Conservation (phyloP, 495 filamentous ascomycete species). For the Neurospora sp. region DNA sequence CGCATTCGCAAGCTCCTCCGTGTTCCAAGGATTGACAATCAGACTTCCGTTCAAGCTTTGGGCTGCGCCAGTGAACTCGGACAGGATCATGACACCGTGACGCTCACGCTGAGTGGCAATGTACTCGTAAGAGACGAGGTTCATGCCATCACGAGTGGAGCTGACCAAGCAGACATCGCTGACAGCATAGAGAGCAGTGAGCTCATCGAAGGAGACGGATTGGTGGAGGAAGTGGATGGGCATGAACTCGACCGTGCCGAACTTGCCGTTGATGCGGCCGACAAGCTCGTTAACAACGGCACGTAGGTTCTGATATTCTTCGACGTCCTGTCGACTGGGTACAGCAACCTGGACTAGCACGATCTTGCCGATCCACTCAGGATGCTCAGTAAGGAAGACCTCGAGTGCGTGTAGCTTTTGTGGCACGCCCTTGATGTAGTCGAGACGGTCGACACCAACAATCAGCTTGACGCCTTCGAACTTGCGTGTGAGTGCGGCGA, state of each 20-base stretch:
- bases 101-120: slow-evolving; percentile 77
- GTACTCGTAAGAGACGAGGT: slow-evolving; percentile 92
- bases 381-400: slow-evolving; percentile 81
- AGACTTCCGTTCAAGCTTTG: slow-evolving; percentile 77
- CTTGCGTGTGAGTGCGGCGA: slow-evolving; percentile 62
- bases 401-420: slow-evolving; percentile 90
- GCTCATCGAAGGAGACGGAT: slow-evolving; percentile 75
- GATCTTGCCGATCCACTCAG: slow-evolving; percentile 84
- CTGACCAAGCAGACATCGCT: slow-evolving; percentile 84
- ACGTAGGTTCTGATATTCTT: slow-evolving; percentile 89
- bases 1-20: slow-evolving; percentile 73
- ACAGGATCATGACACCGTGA: slow-evolving; percentile 83
- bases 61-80: slow-evolving; percentile 85
- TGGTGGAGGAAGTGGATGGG: slow-evolving; percentile 93
- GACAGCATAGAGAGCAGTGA: slow-evolving; percentile 85
- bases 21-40: slow-evolving; percentile 89
- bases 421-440: slow-evolving; percentile 94
- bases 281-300: slow-evolving; percentile 85
- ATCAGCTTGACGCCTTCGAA: slow-evolving; percentile 86
- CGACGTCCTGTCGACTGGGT: slow-evolving; percentile 83
- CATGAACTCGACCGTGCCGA: slow-evolving; percentile 87
- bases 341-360: slow-evolving; percentile 91
- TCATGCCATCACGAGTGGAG: slow-evolving; percentile 94
- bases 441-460: slow-evolving; percentile 84
- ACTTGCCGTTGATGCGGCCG: slow-evolving; percentile 85